A percentile compares a stretch with the other conserved stretches of the same genome.
Evolutionary conservation across 1,284 basidiomycete species (phyloP).

Genomic region (Ganoderma boninense): DNA sequence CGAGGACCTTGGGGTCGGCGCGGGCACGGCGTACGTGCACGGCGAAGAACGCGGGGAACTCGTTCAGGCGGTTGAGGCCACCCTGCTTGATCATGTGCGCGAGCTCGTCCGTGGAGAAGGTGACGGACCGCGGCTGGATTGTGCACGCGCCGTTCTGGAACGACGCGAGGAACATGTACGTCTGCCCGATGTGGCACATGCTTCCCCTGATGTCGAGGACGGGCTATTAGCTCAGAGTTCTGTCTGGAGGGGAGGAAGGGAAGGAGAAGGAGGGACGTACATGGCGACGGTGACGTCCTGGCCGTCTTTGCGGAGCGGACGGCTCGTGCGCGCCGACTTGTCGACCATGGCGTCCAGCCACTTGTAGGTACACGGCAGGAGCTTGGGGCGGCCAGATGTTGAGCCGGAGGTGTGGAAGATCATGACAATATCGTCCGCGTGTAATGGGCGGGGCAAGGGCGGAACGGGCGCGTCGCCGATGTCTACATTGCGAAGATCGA

Average conservation of each 20-base stretch:
- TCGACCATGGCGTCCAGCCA: slow-evolving; percentile 65
- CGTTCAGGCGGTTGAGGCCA: slow-evolving; percentile 72
- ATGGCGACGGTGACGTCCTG: slow-evolving; percentile 63
- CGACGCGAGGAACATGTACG: slow-evolving; percentile 65
- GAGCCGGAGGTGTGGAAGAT: slow-evolving; percentile 80
- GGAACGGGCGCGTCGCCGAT: slow-evolving; percentile 28
- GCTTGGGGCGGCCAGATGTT: slow-evolving; percentile 76
- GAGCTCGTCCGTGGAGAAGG: slow-evolving; percentile 71
- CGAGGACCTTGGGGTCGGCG: slow-evolving; percentile 64
- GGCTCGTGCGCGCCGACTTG: slow-evolving; percentile 62
- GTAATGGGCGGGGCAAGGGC: slow-evolving; percentile 39
- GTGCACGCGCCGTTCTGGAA: slow-evolving; percentile 77
- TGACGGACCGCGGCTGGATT: slow-evolving; percentile 69
- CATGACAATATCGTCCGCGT: slow-evolving; percentile 53
- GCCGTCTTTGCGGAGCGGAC: slow-evolving; percentile 54
- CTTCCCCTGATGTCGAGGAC: slow-evolving; percentile 35
- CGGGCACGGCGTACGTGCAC: slow-evolving; percentile 67
- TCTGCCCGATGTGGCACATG: slow-evolving; percentile 43
- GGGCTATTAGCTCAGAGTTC: slow-evolving; percentile 12
- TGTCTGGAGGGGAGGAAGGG: neutral
- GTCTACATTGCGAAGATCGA: slow-evolving; percentile 47
- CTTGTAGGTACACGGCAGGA: slow-evolving; percentile 68
- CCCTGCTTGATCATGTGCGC: slow-evolving; percentile 72
- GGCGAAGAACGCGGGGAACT: slow-evolving; percentile 73
- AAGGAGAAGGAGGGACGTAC: slow-evolving; percentile 26